Conservation (phyloP, 306 rosid genomes). For the Trifolium subterraneum region DNA sequence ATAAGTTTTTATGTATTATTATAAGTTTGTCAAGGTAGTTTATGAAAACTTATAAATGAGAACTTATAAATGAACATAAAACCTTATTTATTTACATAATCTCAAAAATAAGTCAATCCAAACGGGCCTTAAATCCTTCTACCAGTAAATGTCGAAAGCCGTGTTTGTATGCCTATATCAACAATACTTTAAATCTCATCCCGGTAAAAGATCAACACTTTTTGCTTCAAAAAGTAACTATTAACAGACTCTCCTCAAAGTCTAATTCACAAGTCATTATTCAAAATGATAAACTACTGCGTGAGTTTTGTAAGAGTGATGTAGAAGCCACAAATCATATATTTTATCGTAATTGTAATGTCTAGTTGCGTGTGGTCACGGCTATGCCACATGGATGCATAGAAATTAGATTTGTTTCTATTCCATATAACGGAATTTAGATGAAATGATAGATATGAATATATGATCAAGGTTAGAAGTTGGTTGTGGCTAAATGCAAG, state of each 20-base stretch:
- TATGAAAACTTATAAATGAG: too few species aligned
- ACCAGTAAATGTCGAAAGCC: conserved; percentile 6
- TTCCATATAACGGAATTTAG: neutral
- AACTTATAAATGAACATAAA: too few species aligned
- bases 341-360: neutral
- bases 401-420: neutral
- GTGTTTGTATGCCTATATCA: conserved; percentile 18
- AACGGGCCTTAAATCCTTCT: too few species aligned
- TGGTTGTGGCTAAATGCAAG: neutral
- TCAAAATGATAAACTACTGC: neutral
- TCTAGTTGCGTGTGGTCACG: neutral
- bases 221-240: conserved; percentile 3
- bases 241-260: neutral
- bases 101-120: too few species aligned
- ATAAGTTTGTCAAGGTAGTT: too few species aligned
- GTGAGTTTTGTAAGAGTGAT: neutral
- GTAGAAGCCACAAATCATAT: neutral
- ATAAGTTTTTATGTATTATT: too few species aligned
- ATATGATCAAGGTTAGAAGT: neutral
- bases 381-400: neutral
- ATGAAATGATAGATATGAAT: neutral
- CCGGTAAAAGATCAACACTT: conserved; percentile 1
- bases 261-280: neutral
- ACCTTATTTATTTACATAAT: too few species aligned
- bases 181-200: conserved; percentile 16